Evolutionary conservation across 179 eudicot genomes (phyloP).

Genomic region (Silene vulgaris): DNA sequence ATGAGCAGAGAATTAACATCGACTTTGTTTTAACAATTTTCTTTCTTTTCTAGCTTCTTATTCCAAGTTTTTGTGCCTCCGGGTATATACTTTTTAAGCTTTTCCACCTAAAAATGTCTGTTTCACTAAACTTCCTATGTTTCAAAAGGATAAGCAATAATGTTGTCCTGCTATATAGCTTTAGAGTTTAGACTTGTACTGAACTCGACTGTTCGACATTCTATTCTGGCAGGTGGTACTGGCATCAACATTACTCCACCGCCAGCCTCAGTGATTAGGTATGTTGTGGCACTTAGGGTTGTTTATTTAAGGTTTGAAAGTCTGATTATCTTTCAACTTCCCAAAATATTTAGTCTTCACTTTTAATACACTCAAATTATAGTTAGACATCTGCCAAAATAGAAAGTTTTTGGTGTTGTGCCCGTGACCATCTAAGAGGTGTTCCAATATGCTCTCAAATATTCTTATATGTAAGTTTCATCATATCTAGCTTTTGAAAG

Average conservation of each 20-base stretch:
- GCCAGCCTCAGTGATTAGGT: slow-evolving; percentile 71
- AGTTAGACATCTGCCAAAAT: background rate
- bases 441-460: background rate
- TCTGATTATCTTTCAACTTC: background rate
- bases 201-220: background rate
- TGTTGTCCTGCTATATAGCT: background rate
- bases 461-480: too few species aligned
- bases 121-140: background rate
- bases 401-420: background rate
- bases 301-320: background rate
- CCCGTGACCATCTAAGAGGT: background rate
- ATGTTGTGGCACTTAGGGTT: slow-evolving; percentile 10
- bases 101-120: background rate
- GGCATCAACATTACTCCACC: slow-evolving; percentile 96
- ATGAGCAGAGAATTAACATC: background rate
- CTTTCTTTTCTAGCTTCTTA: background rate
- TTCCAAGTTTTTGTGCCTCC: background rate
- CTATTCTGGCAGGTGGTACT: slow-evolving; percentile 65
- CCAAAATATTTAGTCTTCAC: background rate
- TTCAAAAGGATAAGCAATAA: background rate
- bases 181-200: background rate
- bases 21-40: background rate
- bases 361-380: background rate
- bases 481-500: too few species aligned
- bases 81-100: too few species aligned